phyloP scores from a whole-genome alignment of 176 grass and related monocot genomes.

The Oryza rufipogon region DNA sequence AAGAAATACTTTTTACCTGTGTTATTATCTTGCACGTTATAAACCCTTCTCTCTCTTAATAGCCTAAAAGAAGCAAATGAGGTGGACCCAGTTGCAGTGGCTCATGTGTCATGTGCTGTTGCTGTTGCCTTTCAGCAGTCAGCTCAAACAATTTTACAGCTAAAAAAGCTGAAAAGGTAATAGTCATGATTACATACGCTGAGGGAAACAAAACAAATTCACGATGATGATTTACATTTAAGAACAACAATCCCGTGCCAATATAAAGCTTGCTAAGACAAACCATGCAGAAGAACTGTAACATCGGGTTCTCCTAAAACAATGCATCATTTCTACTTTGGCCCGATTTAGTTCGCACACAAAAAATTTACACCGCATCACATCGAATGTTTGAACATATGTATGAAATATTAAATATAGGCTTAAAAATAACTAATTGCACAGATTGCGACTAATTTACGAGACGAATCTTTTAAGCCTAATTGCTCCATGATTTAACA shows the following conservation, averaged over 20 bases:
- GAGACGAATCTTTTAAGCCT: no score
- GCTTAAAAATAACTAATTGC: no score
- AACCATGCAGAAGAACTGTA: background rate
- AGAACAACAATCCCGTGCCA: background rate
- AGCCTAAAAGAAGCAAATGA: background rate
- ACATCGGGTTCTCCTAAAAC: background rate
- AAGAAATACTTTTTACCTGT: background rate
- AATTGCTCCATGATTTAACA: no score
- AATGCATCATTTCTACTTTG: background rate
- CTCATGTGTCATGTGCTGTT: background rate
- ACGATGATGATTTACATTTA: background rate
- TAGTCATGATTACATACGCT: background rate
- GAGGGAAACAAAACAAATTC: background rate
- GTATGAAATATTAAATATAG: no score
- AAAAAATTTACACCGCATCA: no score
- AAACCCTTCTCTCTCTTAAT: background rate
- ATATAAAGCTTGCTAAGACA: background rate
- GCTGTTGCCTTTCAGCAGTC: background rate
- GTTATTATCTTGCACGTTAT: background rate
- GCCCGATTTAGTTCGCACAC: accelerated
- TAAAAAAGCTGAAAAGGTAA: background rate
- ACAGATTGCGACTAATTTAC: no score
- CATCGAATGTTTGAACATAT: no score
- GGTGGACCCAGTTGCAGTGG: background rate
- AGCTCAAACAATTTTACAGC: background rate